Evolutionary conservation across 2,329 filamentous ascomycete genomes (phyloP), one percentile per base, ranked within the genome.

Genomic region (Trichoderma sp.): DNA sequence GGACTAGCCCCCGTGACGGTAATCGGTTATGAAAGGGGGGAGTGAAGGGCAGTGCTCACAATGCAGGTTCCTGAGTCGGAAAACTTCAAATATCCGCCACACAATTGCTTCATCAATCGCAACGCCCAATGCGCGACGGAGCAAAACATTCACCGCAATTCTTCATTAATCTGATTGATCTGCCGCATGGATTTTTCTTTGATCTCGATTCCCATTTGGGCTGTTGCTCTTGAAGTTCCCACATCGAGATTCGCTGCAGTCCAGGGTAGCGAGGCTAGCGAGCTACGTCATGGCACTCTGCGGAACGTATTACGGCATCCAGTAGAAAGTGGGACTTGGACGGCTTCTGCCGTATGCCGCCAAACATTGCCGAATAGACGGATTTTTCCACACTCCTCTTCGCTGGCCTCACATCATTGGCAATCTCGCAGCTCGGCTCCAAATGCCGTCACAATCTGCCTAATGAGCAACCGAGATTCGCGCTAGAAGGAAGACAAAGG

Each of bases 231-330:
- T 4, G 28, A 56, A 21, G 30, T 34, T 56, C 8, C 10, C 18
- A 43, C 26, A 32, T 11, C 32, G 32, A 60, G 2, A 13, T 46
- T 18, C 14, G 0, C 16, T 32, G 32, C 32, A 39, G 18, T 54
- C 8, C 51, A 24, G 59, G 59, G n/a, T 34, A 28, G 5, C 5
- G 32, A 34, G 32, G 59, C 8, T 32, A 34, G 32, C 32, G 18
- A n/a, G 39, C 49, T 11, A 66, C 63, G 63, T 66, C 63, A 66
- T 66, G 11, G n/a, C 26, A 66, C 52, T 3, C 10, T 14, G 63
- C 63, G 34, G 63, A 30, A 66, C 37, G 28, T 4, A 64, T 54
- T 64, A 7, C 21, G 59, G 32, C 46, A 63, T 52, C 18, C 32
- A n/a, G 7, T n/a, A 16, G 11, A 32, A 32, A 46, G 24, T 32